phyloP scores from a whole-genome alignment of 2,329 filamentous ascomycete species.

The Alternaria sp. region DNA sequence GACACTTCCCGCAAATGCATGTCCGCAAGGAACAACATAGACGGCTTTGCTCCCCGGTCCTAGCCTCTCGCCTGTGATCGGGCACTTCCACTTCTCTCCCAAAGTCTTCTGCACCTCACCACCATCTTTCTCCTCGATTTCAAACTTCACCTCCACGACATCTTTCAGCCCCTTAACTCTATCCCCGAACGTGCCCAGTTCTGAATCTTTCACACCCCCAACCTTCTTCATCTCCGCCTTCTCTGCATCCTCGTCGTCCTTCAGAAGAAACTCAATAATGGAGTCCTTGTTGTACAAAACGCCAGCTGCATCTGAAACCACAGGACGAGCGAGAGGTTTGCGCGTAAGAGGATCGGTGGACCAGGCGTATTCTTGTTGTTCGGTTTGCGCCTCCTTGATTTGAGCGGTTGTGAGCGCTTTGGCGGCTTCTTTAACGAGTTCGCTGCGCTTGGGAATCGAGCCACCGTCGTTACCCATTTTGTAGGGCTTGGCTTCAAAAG shows the following conservation, averaged over 20 bases:
- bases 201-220: constrained; percentile 55
- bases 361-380: constrained; percentile 88
- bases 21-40: constrained; percentile 92
- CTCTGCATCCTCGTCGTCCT: constrained; percentile 59
- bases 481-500: background rate
- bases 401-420: constrained; percentile 81
- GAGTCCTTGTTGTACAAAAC: constrained; percentile 95
- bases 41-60: constrained; percentile 80
- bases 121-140: constrained; percentile 54
- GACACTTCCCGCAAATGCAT: constrained; percentile 87
- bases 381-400: constrained; percentile 84
- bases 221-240: constrained; percentile 63
- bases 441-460: constrained; percentile 90
- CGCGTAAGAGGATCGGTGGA: constrained; percentile 85
- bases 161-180: constrained; percentile 82
- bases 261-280: constrained; percentile 72
- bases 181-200: constrained; percentile 58
- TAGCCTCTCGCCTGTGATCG: constrained; percentile 84
- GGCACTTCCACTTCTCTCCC: constrained; percentile 75
- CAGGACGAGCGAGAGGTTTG: constrained; percentile 71
- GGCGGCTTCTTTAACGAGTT: constrained; percentile 93
- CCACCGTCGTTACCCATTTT: constrained; percentile 97
- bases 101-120: constrained; percentile 50
- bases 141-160: constrained; percentile 84
- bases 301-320: constrained; percentile 84